Evolutionary conservation across 2,329 filamentous ascomycete species (phyloP), one percentile per base, ranked within the genome.

Genomic region (Ceratocystis smalleyi): DNA sequence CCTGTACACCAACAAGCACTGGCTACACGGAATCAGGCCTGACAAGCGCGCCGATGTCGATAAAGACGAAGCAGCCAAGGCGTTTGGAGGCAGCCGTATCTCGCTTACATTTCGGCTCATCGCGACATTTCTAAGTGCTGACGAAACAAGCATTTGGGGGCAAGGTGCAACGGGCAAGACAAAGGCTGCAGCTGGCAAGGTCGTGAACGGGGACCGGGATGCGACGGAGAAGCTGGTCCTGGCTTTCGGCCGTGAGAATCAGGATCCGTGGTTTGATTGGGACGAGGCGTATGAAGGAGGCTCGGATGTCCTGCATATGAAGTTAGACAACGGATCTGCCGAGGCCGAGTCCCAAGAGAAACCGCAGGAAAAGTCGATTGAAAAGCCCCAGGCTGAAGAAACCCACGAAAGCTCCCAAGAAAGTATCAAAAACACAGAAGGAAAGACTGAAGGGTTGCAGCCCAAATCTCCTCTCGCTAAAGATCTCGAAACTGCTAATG

Each of bases 101-200:
- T 95, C 89, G 59, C 79, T 99, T 43, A 99, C 94, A 0, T 97
- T 99, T 72, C 82, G 94, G 55, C 80, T 83, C 27, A 96, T 99
- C 68, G 90, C 85, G 1, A 99, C 94, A 0, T 97, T 90, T 71
- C 75, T 96, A 55, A 79, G 86, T 69, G 76, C 78, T 3, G 77
- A 83, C n/a, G 78, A 81, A 47, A 77, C 77, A 35, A 75, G 75
- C 2, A 95, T 99, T 64, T 97, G 91, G 92, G 94, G 94, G 15
- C 91, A 96, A 74, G 94, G 94, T 2, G 92, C 91, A 0, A 83
- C 81, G 0, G 77, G 77, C 5, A 95, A 96, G 75, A 78, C 76
- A 0, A 78, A 78, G 27, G 77, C 78, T 0, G 74, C 77, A 0
- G 90, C 91, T 0, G 75, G 76, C 0, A 70, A 76, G 0, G 84